Base-by-base conservation (phyloP, 1,284 basidiomycete genomes). In the Uromyces viciae-fabae region DNA sequence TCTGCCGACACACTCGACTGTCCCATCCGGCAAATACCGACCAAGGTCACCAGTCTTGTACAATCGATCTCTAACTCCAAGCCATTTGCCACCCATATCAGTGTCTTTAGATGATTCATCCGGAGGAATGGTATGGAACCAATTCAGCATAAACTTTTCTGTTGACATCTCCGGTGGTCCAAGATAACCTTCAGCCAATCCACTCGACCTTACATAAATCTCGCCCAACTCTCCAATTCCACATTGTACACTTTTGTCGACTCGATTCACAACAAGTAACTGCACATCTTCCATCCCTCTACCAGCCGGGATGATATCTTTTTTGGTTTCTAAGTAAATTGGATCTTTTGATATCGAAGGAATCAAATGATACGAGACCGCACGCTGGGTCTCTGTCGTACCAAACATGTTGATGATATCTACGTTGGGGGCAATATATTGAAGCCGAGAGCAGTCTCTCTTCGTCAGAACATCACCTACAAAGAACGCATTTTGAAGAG, bases 321-420 rank as follows among this genome's bases (percentile, higher is more conserved):
- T 99, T 87, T 97, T 94, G 0, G 91, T 94, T 43, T 92, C 90
- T 60, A 99, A 89, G 89, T 98, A 99, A 2, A 94, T 95, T 4
- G 91, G 89, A 85, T 98, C 94, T 81, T 90, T 89, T 49, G 91
- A 90, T 31, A 98, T 90, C 72, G 92, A 90, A 1, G 96, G 95
- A 83, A 99, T 95, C 49, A 92, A 90, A 86, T 97, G 98, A 88
- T 99, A 99, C 52, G 95, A 98, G 15, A 99, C 97, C 0, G 97
- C 97, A 72, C 97, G 92, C 86, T 99, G 97, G 3, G 97, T 99
- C 87, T 99, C 97, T 33, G 97, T 99, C 11, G 97, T 99, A 33
- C 97, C 97, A 87, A 98, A 99, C 97, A 99, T 99, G 89, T 99
- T 99, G 87, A 99, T 92, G 86, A 99, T 97, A 71, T 90, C 89